These are phyloP conservation scores for Sonneratia alba DNA, from an alignment of 345 rosid genomes.

Conservation along the genomic window DNA sequence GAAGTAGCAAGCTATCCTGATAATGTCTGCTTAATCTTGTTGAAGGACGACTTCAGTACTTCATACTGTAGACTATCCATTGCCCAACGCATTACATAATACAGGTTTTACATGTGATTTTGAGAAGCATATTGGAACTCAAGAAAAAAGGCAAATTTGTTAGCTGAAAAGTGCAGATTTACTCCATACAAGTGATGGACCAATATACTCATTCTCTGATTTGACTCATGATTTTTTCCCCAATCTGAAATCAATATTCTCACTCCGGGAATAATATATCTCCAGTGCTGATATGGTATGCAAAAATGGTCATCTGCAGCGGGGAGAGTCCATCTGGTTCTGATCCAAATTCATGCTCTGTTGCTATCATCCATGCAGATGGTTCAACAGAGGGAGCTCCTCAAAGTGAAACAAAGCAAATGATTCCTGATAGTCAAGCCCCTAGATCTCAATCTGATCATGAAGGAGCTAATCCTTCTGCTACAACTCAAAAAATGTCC, in stretches of 20 bases:
- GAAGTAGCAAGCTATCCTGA: too few relatives aligned
- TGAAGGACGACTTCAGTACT: too few relatives aligned
- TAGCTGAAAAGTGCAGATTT: background rate
- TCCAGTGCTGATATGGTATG: background rate
- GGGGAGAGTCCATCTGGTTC: background rate
- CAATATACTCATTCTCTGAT: background rate
- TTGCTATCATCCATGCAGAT: conserved; percentile 14
- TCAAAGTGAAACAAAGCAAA: conserved; percentile 23
- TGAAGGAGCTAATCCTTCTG: conserved; percentile 10
- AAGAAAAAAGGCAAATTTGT: background rate
- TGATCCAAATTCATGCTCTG: conserved; percentile 1
- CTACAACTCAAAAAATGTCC: conserved; percentile 13
- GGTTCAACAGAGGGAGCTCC: conserved; percentile 22
- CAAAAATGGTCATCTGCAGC: background rate
- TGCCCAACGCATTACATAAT: too few relatives aligned
- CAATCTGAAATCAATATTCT: too few relatives aligned
- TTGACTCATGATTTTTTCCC: background rate
- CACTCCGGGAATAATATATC: background rate
- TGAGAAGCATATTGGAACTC: background rate
- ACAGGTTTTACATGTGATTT: too few relatives aligned
- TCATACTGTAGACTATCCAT: too few relatives aligned
- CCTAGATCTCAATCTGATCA: conserved; percentile 20
- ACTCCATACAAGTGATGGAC: background rate
- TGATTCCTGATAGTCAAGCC: conserved; percentile 17
- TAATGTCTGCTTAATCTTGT: too few relatives aligned